Conservation (phyloP, 2,329 filamentous ascomycete species). For the Mollisiaceae sp. region DNA sequence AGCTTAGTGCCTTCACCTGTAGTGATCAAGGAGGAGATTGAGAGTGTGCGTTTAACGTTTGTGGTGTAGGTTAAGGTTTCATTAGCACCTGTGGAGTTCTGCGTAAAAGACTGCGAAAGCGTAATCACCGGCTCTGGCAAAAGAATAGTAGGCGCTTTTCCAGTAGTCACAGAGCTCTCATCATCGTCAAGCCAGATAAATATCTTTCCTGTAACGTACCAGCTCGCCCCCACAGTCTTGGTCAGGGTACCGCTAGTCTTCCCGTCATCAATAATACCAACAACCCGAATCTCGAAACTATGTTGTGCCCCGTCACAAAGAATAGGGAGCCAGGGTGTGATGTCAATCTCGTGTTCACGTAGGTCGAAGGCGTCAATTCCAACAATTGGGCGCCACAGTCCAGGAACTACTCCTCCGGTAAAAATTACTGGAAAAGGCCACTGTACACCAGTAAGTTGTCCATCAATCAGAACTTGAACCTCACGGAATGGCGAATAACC, state of each 20-base stretch:
- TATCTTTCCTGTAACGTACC: conserved; percentile 79
- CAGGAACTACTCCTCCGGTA: conserved; percentile 78
- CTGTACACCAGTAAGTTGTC: conserved; percentile 70
- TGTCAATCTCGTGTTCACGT: conserved; percentile 79
- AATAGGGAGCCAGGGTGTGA: conserved; percentile 75
- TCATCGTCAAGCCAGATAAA: conserved; percentile 73
- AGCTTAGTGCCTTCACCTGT: conserved; percentile 51
- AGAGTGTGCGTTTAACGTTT: conserved; percentile 58
- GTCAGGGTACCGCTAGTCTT: conserved; percentile 54
- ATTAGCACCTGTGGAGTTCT: conserved; percentile 58
- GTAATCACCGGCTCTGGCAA: conserved; percentile 50
- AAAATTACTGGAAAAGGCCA: conserved; percentile 87
- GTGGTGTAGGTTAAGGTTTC: conserved; percentile 65
- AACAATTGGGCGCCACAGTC: conserved; percentile 78
- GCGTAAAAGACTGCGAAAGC: conserved; percentile 54
- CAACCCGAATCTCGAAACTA: conserved; percentile 70
- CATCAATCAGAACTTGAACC: conserved; percentile 78
- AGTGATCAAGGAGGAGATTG: conserved; percentile 56
- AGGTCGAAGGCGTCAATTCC: conserved; percentile 82
- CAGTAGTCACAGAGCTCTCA: conserved; percentile 57
- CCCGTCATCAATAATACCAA: conserved; percentile 64
- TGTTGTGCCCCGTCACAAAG: conserved; percentile 70
- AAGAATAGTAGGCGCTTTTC: conserved; percentile 44
- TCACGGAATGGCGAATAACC: conserved; percentile 79
- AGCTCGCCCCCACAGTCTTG: conserved; percentile 65